Conservation (phyloP, 1,284 basidiomycete genomes). For the Takashimella koratensis region DNA sequence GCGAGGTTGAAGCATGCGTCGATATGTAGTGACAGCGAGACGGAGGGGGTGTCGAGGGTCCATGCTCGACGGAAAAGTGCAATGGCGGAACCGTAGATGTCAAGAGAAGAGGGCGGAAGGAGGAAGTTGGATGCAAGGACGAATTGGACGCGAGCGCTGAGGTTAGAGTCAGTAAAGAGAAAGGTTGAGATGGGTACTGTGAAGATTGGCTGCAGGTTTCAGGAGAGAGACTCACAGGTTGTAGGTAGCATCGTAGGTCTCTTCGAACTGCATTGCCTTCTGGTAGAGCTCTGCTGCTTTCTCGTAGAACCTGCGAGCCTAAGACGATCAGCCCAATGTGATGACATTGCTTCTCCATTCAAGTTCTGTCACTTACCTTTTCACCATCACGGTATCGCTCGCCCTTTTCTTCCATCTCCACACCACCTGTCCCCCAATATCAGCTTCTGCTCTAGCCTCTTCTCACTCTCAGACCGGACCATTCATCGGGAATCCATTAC, state of each 20-base stretch:
- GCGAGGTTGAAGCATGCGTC: conserved; percentile 48
- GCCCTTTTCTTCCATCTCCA: conserved; percentile 49
- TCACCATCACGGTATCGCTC: conserved; percentile 49
- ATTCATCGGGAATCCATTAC: neutral
- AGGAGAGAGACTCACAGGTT: conserved; percentile 37
- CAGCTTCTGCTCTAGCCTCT: no score
- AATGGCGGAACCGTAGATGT: conserved; percentile 23
- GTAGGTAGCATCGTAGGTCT: conserved; percentile 45
- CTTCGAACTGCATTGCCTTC: conserved; percentile 33
- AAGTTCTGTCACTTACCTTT: no score
- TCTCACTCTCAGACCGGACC: no score
- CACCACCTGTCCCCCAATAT: no score
- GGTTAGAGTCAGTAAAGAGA: neutral
- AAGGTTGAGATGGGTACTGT: neutral
- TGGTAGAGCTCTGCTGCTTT: conserved; percentile 45
- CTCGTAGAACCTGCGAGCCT: conserved; percentile 47
- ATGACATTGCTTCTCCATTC: no score
- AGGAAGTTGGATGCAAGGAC: conserved; percentile 42
- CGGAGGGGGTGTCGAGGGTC: conserved; percentile 23
- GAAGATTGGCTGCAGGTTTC: neutral
- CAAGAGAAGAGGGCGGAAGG: conserved; percentile 36
- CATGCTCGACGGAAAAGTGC: conserved; percentile 28
- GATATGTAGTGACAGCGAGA: conserved; percentile 28
- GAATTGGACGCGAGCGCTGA: conserved; percentile 45
- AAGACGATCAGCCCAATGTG: neutral